A percentile compares a stretch with the other conserved stretches of the same genome.
Conservation (phyloP, 1,284 basidiomycete genomes). For the Sphagnurus paluster region DNA sequence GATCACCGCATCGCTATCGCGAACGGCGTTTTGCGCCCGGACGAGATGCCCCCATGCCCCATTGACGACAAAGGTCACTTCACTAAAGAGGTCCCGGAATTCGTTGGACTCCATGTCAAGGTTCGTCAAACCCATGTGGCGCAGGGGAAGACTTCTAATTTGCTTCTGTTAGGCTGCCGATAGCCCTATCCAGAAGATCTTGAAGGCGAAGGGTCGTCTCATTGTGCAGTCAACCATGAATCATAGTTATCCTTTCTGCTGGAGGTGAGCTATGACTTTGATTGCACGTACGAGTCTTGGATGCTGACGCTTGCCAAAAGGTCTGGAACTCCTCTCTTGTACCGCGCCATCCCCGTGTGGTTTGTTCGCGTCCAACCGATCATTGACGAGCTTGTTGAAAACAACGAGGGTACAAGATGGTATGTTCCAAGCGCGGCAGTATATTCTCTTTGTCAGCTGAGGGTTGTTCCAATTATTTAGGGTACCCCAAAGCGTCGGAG, state of each 20-base stretch:
- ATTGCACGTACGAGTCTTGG: not conserved
- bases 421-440: slow-evolving; percentile 30
- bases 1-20: slow-evolving; percentile 93
- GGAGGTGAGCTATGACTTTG: slow-evolving; percentile 65
- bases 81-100: slow-evolving; percentile 89
- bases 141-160: slow-evolving; percentile 4
- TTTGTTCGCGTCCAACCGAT: slow-evolving; percentile 90
- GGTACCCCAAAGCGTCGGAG: slow-evolving; percentile 91
- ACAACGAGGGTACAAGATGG: slow-evolving; percentile 94
- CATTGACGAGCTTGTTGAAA: slow-evolving; percentile 84
- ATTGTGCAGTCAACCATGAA: slow-evolving; percentile 86
- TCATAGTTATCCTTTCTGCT: slow-evolving; percentile 97
- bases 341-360: slow-evolving; percentile 96
- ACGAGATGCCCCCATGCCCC: slow-evolving; percentile 96
- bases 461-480: slow-evolving; percentile 36
- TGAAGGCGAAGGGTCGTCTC: slow-evolving; percentile 88
- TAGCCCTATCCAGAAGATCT: slow-evolving; percentile 89
- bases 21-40: slow-evolving; percentile 78
- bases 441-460: not conserved
- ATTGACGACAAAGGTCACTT: slow-evolving; percentile 90
- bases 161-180: slow-evolving; percentile 74
- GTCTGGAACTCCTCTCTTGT: slow-evolving; percentile 94
- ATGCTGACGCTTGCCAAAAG: too few species aligned
- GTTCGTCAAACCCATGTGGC: slow-evolving; percentile 34
- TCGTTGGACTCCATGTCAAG: slow-evolving; percentile 91